These are phyloP conservation scores for Nitzschia sp. DNA, from an alignment of 108 stramenopile genomes.

Conservation along the genomic window DNA sequence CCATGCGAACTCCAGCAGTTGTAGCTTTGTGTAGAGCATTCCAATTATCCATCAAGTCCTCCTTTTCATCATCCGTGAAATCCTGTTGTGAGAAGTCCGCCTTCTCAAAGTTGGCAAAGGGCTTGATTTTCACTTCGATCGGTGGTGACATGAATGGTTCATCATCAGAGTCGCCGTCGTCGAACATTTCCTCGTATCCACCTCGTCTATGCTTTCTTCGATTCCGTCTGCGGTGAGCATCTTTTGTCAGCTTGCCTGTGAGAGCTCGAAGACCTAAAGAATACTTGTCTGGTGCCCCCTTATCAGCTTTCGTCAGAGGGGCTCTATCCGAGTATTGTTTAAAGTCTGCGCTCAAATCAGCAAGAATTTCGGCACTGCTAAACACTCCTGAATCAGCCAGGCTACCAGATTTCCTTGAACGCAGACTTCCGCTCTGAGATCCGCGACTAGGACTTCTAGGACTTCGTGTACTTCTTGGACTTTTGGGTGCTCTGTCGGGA, in stretches of 20 bases:
- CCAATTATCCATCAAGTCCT: conserved; percentile 20
- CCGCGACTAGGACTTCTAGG: neutral
- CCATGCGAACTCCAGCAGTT: conserved; percentile 16
- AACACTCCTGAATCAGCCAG: neutral
- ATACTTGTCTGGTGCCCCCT: conserved; percentile 1
- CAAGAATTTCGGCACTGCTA: conserved; percentile 6
- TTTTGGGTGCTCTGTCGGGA: neutral
- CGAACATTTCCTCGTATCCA: conserved; percentile 23
- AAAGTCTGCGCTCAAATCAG: neutral
- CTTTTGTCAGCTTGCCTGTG: conserved; percentile 14
- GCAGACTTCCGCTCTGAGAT: neutral
- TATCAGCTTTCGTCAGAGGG: neutral
- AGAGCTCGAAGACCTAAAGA: conserved; percentile 11
- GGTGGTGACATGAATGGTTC: conserved; percentile 19
- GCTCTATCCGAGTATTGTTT: neutral
- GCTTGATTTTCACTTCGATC: conserved; percentile 8
- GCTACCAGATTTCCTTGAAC: neutral
- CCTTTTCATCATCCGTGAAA: conserved; percentile 15
- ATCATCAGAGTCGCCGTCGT: conserved; percentile 12
- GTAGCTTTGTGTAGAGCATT: conserved; percentile 23
- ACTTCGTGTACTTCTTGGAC: neutral
- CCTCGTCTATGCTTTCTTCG: neutral
- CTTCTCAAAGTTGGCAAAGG: conserved; percentile 11
- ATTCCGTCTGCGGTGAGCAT: conserved; percentile 1
- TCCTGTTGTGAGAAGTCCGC: conserved; percentile 1